Evolutionary conservation across 2,329 filamentous ascomycete genomes (phyloP).

Genomic region (Talaromyces sp.): DNA sequence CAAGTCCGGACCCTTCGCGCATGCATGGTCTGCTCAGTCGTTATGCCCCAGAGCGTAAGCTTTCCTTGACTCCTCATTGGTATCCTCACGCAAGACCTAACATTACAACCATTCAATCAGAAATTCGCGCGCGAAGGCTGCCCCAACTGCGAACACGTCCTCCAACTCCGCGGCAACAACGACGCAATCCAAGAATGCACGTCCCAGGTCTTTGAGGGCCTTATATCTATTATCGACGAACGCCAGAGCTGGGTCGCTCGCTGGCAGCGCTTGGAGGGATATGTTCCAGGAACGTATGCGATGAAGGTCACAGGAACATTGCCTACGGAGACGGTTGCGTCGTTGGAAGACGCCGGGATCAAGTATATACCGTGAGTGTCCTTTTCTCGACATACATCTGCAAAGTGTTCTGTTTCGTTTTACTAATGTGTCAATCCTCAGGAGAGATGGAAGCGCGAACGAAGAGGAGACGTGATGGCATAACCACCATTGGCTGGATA

Average conservation of each 20-base stretch:
- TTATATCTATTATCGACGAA: slow-evolving; percentile 83
- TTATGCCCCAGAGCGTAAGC: slow-evolving; percentile 72
- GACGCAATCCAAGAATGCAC: slow-evolving; percentile 91
- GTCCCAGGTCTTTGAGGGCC: slow-evolving; percentile 89
- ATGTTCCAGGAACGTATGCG: slow-evolving; percentile 86
- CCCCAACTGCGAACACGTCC: slow-evolving; percentile 92
- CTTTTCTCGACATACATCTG: neutral
- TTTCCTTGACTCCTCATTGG: slow-evolving; percentile 17
- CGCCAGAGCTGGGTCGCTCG: slow-evolving; percentile 87
- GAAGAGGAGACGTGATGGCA: slow-evolving; percentile 31
- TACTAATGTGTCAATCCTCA: slow-evolving; percentile 19
- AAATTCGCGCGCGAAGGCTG: slow-evolving; percentile 85
- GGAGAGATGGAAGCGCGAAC: slow-evolving; percentile 45
- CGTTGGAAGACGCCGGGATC: slow-evolving; percentile 57
- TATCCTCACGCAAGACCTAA: neutral
- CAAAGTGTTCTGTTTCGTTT: neutral
- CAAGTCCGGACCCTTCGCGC: slow-evolving; percentile 86
- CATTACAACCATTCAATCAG: slow-evolving; percentile 45
- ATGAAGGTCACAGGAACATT: slow-evolving; percentile 85
- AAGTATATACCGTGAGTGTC: slow-evolving; percentile 56
- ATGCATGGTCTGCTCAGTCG: slow-evolving; percentile 97
- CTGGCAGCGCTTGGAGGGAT: slow-evolving; percentile 87
- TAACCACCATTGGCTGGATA: neutral
- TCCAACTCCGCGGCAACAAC: slow-evolving; percentile 71
- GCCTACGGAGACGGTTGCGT: slow-evolving; percentile 55